These are phyloP conservation scores for Kalaharituber pfeilii DNA, from an alignment of 2,329 filamentous ascomycete genomes.

Conservation along the genomic window DNA sequence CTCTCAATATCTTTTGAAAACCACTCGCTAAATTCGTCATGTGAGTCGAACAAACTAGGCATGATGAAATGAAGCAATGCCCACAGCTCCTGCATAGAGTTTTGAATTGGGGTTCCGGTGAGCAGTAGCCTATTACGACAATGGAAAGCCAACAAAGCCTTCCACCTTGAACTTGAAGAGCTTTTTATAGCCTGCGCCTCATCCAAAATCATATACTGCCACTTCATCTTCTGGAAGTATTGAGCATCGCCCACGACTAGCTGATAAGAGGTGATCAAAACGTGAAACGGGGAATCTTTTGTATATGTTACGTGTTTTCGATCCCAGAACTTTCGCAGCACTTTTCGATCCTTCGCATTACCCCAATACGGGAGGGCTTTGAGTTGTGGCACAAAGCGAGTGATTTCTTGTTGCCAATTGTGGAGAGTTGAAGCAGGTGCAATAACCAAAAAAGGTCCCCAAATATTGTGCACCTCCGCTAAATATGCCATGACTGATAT, in stretches of 20 bases:
- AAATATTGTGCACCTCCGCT: slow-evolving; percentile 91
- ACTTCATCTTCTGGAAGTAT: slow-evolving; percentile 98
- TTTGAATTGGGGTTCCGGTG: slow-evolving; percentile 95
- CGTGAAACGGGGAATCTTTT: slow-evolving; percentile 84
- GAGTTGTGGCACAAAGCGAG: slow-evolving; percentile 81
- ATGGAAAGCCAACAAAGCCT: slow-evolving; percentile 80
- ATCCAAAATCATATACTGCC: slow-evolving; percentile 99
- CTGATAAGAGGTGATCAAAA: slow-evolving; percentile 92
- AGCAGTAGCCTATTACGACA: slow-evolving; percentile 86
- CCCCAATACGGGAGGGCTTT: slow-evolving; percentile 98
- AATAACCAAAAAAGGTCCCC: slow-evolving; percentile 94
- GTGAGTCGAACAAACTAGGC: slow-evolving; percentile 93
- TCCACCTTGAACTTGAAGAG: slow-evolving; percentile 90
- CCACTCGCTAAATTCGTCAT: slow-evolving; percentile 87
- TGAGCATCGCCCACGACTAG: slow-evolving; percentile 88
- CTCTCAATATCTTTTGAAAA: slow-evolving; percentile 95
- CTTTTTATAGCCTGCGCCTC: slow-evolving; percentile 99
- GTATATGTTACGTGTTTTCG: slow-evolving; percentile 92
- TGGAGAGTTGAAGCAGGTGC: slow-evolving; percentile 90
- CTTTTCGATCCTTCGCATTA: slow-evolving; percentile 80
- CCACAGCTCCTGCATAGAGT: slow-evolving; percentile 95
- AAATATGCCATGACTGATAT: slow-evolving; percentile 99
- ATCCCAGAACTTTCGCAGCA: slow-evolving; percentile 97
- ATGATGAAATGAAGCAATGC: slow-evolving; percentile 97
- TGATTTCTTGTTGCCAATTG: slow-evolving; percentile 99